Evolutionary conservation across 768 basidiomycete genomes (phyloP), one percentile per base, ranked within the genome.

Genomic region (Pilatotrama ljubarskyi): DNA sequence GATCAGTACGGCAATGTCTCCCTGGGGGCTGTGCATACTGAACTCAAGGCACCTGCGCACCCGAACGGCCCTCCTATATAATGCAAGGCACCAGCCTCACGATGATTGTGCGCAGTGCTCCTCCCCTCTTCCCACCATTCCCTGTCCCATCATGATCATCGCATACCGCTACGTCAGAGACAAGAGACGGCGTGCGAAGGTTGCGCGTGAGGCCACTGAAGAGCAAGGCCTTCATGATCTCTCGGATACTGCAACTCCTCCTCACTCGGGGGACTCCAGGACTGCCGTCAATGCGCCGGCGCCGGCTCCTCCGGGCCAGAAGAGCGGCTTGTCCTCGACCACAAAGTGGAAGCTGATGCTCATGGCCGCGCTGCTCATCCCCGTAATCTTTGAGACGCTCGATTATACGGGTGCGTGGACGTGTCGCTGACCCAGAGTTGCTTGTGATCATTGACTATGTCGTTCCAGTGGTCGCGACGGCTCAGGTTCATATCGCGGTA

Each of bases 401-500:
- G 75, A 76, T 47, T 75, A 75, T 35, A 76, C 75, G 13, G 70
- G 74, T 75, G 41, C 3, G 64, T 9, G 6, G 22, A 48, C 6
- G 46, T 13, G 17, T 37, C 35, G 14, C 7, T 2, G 18, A 29
- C 6, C 10, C 22, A 8, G 15, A 24, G 10, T 17, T 18, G 26
- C 25, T 25, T 37, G 13, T 13, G 25, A 24, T n/a, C n/a, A n/a
- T 32, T 36, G 37, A n/a, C 2, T 18, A 20, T 10, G 32, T 24
- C 22, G 41, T 50, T 15, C n/a, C 49, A 15, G 82, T 82, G 1
- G 79, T 83, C 29, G 81, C 82, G 4, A 83, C 81, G 14, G 80
- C 82, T 3, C 82, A 83, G 56, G 69, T 78, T 29, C 77, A 76
- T 36, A 83, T 83, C 58, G 82, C 81, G 10, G 80, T 82, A 63